Evolutionary conservation across 1,139 yeast species (phyloP).

Genomic region (Blastobotrys illinoisensis): DNA sequence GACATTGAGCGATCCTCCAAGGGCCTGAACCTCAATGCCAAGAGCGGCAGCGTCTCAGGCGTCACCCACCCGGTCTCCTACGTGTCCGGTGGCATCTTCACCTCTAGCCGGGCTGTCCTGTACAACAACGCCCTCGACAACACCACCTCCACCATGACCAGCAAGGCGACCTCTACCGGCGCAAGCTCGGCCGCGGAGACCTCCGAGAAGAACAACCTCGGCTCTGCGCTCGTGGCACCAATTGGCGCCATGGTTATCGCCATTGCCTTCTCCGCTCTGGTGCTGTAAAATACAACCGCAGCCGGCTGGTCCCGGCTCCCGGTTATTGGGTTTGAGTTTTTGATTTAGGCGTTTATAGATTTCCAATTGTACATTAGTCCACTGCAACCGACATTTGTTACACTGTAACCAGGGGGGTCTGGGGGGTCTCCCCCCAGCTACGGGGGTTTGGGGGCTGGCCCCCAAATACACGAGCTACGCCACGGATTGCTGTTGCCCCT

Average conservation of each 20-base stretch:
- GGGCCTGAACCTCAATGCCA: background rate
- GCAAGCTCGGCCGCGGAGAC: background rate
- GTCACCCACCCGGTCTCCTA: background rate
- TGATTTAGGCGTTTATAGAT: background rate
- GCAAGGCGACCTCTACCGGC: background rate
- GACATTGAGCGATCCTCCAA: background rate
- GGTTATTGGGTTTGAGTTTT: background rate
- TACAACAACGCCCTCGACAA: background rate
- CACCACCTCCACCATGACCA: background rate
- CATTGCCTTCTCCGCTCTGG: background rate
- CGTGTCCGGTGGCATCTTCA: background rate
- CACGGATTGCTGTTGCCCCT: no score
- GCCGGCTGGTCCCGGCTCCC: background rate
- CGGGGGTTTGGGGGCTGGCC: background rate
- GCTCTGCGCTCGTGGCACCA: background rate
- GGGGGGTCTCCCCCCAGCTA: background rate
- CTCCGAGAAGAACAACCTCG: background rate
- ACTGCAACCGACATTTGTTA: background rate
- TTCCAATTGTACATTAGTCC: background rate
- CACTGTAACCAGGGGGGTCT: no score
- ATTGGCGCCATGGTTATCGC: background rate
- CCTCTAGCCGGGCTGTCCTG: background rate
- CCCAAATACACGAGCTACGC: background rate
- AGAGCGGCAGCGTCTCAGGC: background rate
- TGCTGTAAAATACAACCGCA: background rate